Conservation (phyloP, 768 basidiomycete species). For the Xanthoconium purpureum region DNA sequence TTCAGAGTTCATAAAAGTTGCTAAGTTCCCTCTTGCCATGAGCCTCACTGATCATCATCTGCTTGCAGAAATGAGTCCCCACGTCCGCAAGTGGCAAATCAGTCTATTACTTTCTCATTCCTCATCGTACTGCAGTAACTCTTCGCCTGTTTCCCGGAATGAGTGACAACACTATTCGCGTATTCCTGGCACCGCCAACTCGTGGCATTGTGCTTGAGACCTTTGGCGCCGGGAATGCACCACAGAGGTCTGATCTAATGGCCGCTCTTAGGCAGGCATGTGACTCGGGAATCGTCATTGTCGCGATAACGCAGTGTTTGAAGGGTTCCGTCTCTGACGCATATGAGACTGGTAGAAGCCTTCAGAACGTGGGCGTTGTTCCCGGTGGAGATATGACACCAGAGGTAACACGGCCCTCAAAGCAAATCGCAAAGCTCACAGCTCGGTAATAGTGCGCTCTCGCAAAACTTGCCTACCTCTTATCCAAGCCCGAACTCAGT, state of each 20-base stretch:
- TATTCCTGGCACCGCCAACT: constrained; percentile 72
- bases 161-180: constrained; percentile 64
- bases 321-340: constrained; percentile 84
- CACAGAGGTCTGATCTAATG: constrained; percentile 74
- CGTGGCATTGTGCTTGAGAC: constrained; percentile 86
- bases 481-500: constrained; percentile 80
- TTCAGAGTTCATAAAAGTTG: constrained; percentile 81
- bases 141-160: constrained; percentile 89
- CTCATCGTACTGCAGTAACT: constrained; percentile 50
- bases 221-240: constrained; percentile 92
- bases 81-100: constrained; percentile 59
- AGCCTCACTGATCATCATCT: constrained; percentile 10
- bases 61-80: constrained; percentile 64
- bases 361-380: constrained; percentile 73
- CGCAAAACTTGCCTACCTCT: constrained; percentile 83
- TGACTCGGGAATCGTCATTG: constrained; percentile 78
- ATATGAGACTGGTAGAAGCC: constrained; percentile 73
- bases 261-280: constrained; percentile 78
- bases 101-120: neutral
- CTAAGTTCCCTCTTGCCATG: neutral
- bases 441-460: constrained; percentile 68
- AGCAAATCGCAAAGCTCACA: neutral
- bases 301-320: constrained; percentile 88
- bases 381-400: constrained; percentile 93
- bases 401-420: constrained; percentile 51